These are phyloP conservation scores for Daldinia eschscholtzii DNA, from an alignment of 2,329 filamentous ascomycete species.

Conservation along the genomic window DNA sequence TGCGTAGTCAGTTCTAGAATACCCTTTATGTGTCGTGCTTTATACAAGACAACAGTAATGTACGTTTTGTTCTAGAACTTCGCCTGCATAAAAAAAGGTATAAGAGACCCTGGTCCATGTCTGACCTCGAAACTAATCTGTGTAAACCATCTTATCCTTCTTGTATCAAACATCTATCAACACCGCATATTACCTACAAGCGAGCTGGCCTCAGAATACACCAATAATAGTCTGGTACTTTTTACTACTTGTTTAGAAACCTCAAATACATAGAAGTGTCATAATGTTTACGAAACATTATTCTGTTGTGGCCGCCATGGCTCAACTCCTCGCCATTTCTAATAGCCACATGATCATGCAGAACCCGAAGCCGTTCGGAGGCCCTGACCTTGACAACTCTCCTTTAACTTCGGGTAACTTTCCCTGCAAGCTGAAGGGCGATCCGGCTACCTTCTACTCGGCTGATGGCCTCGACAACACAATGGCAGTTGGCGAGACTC, in stretches of 20 bases:
- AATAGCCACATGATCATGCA: constrained; percentile 75
- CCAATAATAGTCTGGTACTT: constrained; percentile 27
- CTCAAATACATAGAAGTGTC: constrained; percentile 28
- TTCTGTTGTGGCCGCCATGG: constrained; percentile 56
- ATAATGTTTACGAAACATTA: constrained; percentile 57
- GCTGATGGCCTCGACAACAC: constrained; percentile 59
- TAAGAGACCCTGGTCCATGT: neutral
- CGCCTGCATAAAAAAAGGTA: neutral
- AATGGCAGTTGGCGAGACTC: constrained; percentile 56
- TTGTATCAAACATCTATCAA: neutral
- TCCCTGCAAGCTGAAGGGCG: constrained; percentile 71
- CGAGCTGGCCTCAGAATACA: constrained; percentile 28
- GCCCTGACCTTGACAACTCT: constrained; percentile 63
- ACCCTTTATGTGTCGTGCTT: neutral
- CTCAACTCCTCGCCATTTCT: constrained; percentile 62
- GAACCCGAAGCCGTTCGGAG: constrained; percentile 67
- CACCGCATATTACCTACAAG: neutral
- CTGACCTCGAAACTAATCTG: neutral
- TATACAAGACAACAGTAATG: neutral
- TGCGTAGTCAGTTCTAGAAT: neutral
- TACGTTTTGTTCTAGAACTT: neutral
- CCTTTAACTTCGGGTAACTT: constrained; percentile 71
- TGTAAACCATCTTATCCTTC: neutral
- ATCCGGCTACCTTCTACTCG: constrained; percentile 49
- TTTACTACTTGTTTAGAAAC: constrained; percentile 4